Percentiles rank a stretch among this genome's conserved stretches.
These are phyloP conservation scores for Fusarium dlaminii DNA, from an alignment of 2,329 filamentous ascomycete genomes.

Conservation along the genomic window DNA sequence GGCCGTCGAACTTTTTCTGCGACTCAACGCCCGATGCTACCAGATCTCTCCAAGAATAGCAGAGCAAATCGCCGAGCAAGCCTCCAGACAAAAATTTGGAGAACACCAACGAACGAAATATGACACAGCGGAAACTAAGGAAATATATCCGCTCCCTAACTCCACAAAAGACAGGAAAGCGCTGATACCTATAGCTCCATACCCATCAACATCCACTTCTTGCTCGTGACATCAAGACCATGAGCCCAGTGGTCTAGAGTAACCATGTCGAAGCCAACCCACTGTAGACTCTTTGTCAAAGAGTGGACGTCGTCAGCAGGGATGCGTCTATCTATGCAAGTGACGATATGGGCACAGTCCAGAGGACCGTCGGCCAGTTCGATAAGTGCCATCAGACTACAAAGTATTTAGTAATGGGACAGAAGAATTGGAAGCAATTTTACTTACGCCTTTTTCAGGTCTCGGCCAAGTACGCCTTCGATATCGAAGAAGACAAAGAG, in stretches of 20 bases:
- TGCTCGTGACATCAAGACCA: slow-evolving; percentile 73
- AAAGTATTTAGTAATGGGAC: background rate
- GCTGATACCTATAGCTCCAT: slow-evolving; percentile 78
- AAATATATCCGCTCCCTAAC: slow-evolving; percentile 31
- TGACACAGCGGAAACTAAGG: slow-evolving; percentile 29
- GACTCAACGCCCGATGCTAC: slow-evolving; percentile 34
- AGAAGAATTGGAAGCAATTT: background rate
- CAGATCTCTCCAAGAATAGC: slow-evolving; percentile 19
- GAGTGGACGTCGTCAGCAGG: slow-evolving; percentile 69
- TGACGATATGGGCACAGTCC: slow-evolving; percentile 79
- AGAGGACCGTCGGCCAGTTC: slow-evolving; percentile 84
- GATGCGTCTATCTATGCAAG: slow-evolving; percentile 80
- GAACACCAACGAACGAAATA: slow-evolving; percentile 29
- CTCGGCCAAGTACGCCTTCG: slow-evolving; percentile 73
- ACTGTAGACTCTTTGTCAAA: slow-evolving; percentile 84
- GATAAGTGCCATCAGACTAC: slow-evolving; percentile 85
- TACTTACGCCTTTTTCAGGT: slow-evolving; percentile 87
- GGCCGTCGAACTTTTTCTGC: slow-evolving; percentile 23
- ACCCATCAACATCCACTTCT: slow-evolving; percentile 84
- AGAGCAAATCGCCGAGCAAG: slow-evolving; percentile 21
- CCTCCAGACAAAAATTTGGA: slow-evolving; percentile 22
- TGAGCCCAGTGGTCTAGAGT: slow-evolving; percentile 81
- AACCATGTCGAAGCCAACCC: slow-evolving; percentile 89
- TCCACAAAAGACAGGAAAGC: slow-evolving; percentile 29
- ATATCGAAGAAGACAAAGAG: slow-evolving; percentile 89